Conservation (phyloP, 352 stramenopile species). For the Pythium phragmitis region DNA sequence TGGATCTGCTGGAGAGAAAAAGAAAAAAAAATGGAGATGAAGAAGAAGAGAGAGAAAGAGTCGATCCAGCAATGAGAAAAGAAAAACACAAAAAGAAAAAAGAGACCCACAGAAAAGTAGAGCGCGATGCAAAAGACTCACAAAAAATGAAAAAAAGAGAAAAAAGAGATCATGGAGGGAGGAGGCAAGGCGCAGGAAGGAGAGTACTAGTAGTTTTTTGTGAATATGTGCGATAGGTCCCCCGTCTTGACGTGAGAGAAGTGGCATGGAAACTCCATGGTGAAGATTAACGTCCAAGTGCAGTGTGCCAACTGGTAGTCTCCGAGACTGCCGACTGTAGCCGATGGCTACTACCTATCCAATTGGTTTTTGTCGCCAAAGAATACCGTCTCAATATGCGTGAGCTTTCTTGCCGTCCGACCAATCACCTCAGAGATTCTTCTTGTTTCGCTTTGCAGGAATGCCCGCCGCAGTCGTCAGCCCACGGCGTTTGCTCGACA, state of each 20-base stretch:
- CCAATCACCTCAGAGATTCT: conserved; percentile 27
- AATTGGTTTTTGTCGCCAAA: neutral
- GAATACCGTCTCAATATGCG: neutral
- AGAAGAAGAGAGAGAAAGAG: conserved; percentile 17
- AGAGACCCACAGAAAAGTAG: conserved; percentile 6
- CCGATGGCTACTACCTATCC: too few relatives aligned
- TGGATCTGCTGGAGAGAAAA: neutral
- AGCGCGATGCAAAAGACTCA: conserved; percentile 7
- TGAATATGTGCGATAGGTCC: neutral
- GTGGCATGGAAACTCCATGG: too few relatives aligned
- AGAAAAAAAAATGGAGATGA: conserved; percentile 12
- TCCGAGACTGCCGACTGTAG: conserved; percentile 1
- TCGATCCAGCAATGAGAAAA: conserved; percentile 11
- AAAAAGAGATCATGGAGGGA: conserved; percentile 16
- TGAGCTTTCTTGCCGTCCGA: too few relatives aligned
- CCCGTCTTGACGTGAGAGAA: too few relatives aligned
- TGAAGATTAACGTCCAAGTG: too few relatives aligned
- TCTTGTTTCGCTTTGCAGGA: conserved; percentile 62
- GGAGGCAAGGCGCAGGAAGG: neutral
- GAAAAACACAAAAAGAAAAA: conserved; percentile 25
- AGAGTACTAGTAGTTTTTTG: neutral
- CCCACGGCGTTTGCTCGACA: conserved; percentile 45
- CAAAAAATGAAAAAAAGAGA: conserved; percentile 28
- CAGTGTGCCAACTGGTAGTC: neutral
- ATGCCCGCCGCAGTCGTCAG: conserved; percentile 28